A percentile compares a stretch with the other conserved stretches of the same genome.
phyloP scores from a whole-genome alignment of 2,329 filamentous ascomycete genomes.

The Aaosphaeria arxii region DNA sequence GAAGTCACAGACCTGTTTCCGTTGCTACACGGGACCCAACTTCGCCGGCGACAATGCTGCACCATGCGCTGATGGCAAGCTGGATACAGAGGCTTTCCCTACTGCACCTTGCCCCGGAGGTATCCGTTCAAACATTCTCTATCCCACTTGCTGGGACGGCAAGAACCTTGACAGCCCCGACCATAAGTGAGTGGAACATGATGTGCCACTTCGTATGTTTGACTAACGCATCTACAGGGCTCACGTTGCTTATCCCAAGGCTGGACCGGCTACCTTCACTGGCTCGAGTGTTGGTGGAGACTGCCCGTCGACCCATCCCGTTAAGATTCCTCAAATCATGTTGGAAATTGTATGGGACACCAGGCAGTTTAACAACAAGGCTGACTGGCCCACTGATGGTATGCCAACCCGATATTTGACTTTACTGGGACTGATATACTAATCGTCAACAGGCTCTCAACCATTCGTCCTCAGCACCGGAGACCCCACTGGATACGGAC shows the following conservation, averaged over 20 bases:
- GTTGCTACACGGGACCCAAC: conserved; percentile 46
- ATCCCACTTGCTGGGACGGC: conserved; percentile 45
- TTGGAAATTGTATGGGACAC: conserved; percentile 44
- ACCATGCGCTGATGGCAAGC: conserved; percentile 21
- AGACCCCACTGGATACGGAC: conserved; percentile 12
- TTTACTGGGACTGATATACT: not conserved
- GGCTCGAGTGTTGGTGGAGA: conserved; percentile 15
- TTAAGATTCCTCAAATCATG: conserved; percentile 43
- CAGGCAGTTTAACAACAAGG: conserved; percentile 19
- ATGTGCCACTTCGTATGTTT: too few relatives aligned
- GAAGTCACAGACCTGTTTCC: conserved; percentile 42
- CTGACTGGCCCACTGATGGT: conserved; percentile 14
- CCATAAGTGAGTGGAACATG: conserved; percentile 42
- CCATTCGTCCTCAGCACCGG: conserved; percentile 15
- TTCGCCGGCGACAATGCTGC: conserved; percentile 41
- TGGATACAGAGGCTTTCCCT: conserved; percentile 17
- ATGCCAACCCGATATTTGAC: not conserved
- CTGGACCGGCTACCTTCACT: conserved; percentile 4
- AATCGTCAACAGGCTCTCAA: conserved; percentile 7
- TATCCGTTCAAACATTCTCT: conserved; percentile 25
- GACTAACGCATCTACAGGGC: conserved; percentile 9
- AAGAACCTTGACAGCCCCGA: conserved; percentile 53
- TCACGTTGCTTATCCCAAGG: conserved; percentile 61
- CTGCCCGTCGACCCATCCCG: conserved; percentile 39
- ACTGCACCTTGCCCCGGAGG: conserved; percentile 18